Base-by-base conservation (phyloP, 495 filamentous ascomycete species). In the Parathielavia hyrcaniae region DNA sequence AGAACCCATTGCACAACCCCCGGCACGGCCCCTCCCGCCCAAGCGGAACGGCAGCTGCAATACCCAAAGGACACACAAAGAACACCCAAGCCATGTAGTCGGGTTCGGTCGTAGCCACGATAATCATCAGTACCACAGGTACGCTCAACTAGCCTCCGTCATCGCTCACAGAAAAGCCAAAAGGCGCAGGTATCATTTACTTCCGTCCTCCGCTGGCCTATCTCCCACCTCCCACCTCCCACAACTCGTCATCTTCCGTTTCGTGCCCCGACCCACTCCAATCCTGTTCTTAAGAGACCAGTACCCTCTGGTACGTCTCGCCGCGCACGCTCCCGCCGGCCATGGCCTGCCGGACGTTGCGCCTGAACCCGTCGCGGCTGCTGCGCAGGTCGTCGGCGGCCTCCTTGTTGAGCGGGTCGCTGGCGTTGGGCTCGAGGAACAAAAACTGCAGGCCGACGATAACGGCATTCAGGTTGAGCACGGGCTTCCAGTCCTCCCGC, bases 401-500 rank as follows among this genome's bases (percentile, higher is more conserved):
- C 63, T 97, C 91, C 76, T 98, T 96, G 71, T 98, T 98, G 30
- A 98, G 76, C n/a, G 93, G 93, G 70, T 98, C 93, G 35, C 85
- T 87, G 8, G 93, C 90, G 69, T 98, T 98, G 11, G 93, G 93
- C 70, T 98, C 93, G 32, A 98, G 86, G 78, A 97, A 98, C 41
- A 98, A 79, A 72, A 96, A 97, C 86, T 97, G 93, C 70, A 98
- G 75, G 23, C 93, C 93, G 20, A 98, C 91, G 65, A 98, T 92
- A 30, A 97, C 91, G 13, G 93, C 91, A 71, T 97, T 95, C 66
- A 98, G 71, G 69, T 97, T 97, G 69, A 98, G 76, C 20, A 97
- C 93, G 0, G 93, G 93, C 76, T 97, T 97, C 93, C 93, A 98
- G 76, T 98, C 93, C 77, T 97, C 93, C 55, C 93, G 77, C 66